Conservation (phyloP, 192 early-diverging fungal genomes). For the Coemansia sp. region DNA sequence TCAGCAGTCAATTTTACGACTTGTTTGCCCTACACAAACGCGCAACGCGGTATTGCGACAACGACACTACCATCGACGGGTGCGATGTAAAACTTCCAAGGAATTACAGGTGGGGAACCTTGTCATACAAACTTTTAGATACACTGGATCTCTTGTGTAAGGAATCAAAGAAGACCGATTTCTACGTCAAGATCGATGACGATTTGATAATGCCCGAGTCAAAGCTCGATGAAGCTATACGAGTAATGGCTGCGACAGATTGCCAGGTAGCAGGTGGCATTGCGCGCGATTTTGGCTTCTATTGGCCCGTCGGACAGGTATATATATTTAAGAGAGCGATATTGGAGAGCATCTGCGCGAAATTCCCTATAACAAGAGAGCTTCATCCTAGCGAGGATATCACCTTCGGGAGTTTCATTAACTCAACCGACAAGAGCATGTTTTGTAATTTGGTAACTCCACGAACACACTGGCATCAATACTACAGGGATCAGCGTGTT, state of each 20-base stretch:
- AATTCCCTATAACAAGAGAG: neutral
- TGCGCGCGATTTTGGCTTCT: neutral
- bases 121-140: neutral
- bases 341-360: neutral
- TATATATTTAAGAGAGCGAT: conserved; percentile 1
- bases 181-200: conserved; percentile 8
- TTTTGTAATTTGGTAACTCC: neutral
- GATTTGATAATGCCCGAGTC: conserved; percentile 11
- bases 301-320: conserved; percentile 5
- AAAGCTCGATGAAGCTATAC: conserved; percentile 1
- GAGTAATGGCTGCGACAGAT: neutral
- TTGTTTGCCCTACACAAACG: conserved; percentile 6
- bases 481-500: conserved; percentile 4
- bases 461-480: conserved; percentile 3
- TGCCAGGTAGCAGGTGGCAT: conserved; percentile 10
- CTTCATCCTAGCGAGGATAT: conserved; percentile 8
- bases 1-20: conserved; percentile 4
- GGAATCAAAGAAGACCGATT: conserved; percentile 2
- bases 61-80: neutral
- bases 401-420: neutral
- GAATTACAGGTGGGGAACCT: conserved; percentile 5
- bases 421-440: neutral
- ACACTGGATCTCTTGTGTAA: neutral
- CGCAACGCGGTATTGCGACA: conserved; percentile 2
- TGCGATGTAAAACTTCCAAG: conserved; percentile 6